These are phyloP conservation scores for Punctularia strigosozonata DNA, from an alignment of 768 basidiomycete genomes.

Conservation along the genomic window DNA sequence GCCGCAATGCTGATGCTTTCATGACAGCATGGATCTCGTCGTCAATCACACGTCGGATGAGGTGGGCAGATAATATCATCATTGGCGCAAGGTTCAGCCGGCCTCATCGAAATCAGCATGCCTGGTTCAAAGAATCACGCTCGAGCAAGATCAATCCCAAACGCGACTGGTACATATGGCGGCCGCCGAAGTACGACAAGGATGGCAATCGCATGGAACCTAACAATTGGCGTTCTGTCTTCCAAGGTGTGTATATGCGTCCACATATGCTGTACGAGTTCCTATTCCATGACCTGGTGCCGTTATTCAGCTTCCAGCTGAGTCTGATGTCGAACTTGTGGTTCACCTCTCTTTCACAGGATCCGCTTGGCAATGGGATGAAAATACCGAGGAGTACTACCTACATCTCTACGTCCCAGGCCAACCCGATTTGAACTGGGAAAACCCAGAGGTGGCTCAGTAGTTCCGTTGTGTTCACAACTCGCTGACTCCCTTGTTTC, in stretches of 20 bases:
- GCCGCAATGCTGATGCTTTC: background rate
- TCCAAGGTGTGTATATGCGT: conserved; percentile 33
- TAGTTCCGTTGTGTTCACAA: conserved; percentile 16
- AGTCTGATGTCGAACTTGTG: too few species aligned
- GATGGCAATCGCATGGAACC: conserved; percentile 47
- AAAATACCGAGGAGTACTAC: conserved; percentile 55
- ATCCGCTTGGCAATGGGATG: conserved; percentile 64
- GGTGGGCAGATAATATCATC: conserved; percentile 20
- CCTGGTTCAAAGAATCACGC: conserved; percentile 58
- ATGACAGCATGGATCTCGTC: conserved; percentile 60
- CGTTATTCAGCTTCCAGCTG: too few species aligned
- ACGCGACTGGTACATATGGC: conserved; percentile 73
- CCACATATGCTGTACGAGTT: background rate
- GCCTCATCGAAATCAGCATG: conserved; percentile 31
- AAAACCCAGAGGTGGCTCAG: conserved; percentile 50
- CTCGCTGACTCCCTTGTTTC: too few species aligned
- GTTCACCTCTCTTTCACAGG: conserved; percentile 20
- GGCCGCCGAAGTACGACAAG: conserved; percentile 39
- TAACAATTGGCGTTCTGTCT: conserved; percentile 63
- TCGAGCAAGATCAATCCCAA: conserved; percentile 40
- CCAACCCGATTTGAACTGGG: conserved; percentile 75
- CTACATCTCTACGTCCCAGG: conserved; percentile 55
- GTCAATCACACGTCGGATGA: conserved; percentile 65
- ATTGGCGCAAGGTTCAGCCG: background rate
- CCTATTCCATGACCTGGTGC: too few species aligned